phyloP scores from a whole-genome alignment of 1,284 basidiomycete genomes.

The Trichosporon coremiiforme region DNA sequence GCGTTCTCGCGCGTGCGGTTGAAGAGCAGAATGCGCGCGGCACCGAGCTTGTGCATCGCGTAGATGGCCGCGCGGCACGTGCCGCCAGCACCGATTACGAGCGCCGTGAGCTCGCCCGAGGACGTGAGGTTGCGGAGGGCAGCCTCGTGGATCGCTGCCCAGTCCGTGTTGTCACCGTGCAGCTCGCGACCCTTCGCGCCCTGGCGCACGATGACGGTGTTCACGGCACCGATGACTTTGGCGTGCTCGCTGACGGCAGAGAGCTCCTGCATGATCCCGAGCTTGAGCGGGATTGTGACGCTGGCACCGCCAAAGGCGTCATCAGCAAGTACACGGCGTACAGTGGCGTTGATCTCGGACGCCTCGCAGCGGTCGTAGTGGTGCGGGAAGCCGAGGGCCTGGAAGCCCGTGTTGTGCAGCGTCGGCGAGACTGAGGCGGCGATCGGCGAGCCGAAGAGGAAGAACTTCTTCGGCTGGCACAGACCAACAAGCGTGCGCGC shows the following conservation, averaged over 20 bases:
- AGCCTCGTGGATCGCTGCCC: constrained; percentile 75
- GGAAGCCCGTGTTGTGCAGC: constrained; percentile 88
- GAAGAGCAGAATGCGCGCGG: constrained; percentile 73
- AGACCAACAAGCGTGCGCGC: constrained; percentile 80
- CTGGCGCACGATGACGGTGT: constrained; percentile 73
- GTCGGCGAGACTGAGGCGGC: constrained; percentile 86
- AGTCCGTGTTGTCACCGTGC: constrained; percentile 90
- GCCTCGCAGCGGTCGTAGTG: constrained; percentile 79
- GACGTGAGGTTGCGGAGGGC: constrained; percentile 52
- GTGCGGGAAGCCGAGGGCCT: constrained; percentile 78
- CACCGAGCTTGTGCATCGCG: constrained; percentile 72
- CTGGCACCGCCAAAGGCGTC: constrained; percentile 90
- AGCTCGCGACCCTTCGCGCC: constrained; percentile 62
- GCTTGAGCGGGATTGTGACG: constrained; percentile 92
- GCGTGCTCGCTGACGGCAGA: constrained; percentile 77
- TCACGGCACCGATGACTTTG: constrained; percentile 83
- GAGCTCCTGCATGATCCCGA: constrained; percentile 78
- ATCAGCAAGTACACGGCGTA: constrained; percentile 66
- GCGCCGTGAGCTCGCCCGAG: constrained; percentile 59
- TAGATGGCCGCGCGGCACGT: constrained; percentile 91
- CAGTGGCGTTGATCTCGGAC: constrained; percentile 64
- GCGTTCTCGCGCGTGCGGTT: constrained; percentile 80
- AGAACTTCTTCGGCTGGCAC: constrained; percentile 71
- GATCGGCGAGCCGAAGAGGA: constrained; percentile 88
- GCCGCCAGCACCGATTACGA: constrained; percentile 90